Evolutionary conservation across 2,329 filamentous ascomycete species (phyloP), one percentile per base, ranked within the genome.

Genomic region (Hypocreales sp.): DNA sequence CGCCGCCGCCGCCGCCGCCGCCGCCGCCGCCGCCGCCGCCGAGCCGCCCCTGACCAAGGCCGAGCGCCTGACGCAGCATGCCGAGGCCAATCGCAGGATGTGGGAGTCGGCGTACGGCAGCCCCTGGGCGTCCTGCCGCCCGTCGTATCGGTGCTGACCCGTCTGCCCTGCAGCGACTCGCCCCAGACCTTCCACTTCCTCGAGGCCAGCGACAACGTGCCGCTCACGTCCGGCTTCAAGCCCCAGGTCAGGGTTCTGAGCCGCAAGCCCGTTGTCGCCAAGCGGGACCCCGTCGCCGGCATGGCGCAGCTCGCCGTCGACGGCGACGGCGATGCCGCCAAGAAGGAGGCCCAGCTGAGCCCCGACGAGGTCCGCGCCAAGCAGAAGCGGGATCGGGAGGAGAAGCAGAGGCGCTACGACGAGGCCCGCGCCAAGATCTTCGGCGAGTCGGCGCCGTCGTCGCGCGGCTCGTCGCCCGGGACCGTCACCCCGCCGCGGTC

Each of bases 331-430:
- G 76, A 80, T 22, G 79, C 73, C 15, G 70, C 79, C 28, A 54
- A 58, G 29, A 72, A 69, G 46, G 67, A 70, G 35, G 59, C 64
- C 13, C 72, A 73, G 39, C 67, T 72, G 23, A 79, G 72, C 0
- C 68, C 77, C 4, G 80, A 87, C 41, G 79, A 93, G 56, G 68
- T 84, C 19, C 73, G 79, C 35, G 69, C 73, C 15, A 79, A 79
- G 44, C 80, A 86, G 28, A 72, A 83, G 47, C 66, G 69, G 26
- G 82, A 92, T 40, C 69, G 74, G 8, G 84, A 92, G 45, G 84
- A 92, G 56, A 93, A 90, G 58, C 80, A 92, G 57, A 74, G 74
- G 31, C 79, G 79, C 34, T 94, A 94, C 48, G 80, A 92, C 34
- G 84, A 93, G 56, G 81, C 76, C 5, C 68, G 87, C 17, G 82